Percentiles rank a stretch among this genome's conserved stretches.
Conservation (phyloP, 805 yeast species). For the Komagataella mondaviorum region DNA sequence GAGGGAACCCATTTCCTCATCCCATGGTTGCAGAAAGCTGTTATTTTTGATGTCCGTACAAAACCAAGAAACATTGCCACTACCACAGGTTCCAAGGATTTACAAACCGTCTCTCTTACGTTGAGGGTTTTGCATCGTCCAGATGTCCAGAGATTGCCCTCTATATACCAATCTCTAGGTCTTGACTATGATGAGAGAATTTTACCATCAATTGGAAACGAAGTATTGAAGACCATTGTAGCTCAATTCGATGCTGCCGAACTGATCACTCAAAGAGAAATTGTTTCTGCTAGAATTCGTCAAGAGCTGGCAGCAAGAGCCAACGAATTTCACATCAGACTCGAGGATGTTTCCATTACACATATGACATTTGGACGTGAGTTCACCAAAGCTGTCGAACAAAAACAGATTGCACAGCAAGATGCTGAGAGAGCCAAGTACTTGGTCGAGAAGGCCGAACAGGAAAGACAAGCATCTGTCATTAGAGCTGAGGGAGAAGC, state of each 20-base stretch:
- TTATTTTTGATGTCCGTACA: slow-evolving; percentile 88
- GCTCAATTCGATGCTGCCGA: slow-evolving; percentile 96
- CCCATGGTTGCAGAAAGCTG: slow-evolving; percentile 93
- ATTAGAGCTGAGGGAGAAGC: slow-evolving; percentile 99
- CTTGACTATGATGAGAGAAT: slow-evolving; percentile 92
- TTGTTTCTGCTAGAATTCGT: slow-evolving; percentile 80
- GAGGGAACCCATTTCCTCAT: slow-evolving; percentile 94
- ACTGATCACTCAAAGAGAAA: slow-evolving; percentile 92
- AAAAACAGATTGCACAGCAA: slow-evolving; percentile 97
- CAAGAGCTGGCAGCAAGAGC: slow-evolving; percentile 78
- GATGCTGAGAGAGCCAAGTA: slow-evolving; percentile 96
- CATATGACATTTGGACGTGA: slow-evolving; percentile 96
- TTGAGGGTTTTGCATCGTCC: slow-evolving; percentile 91
- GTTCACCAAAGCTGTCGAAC: slow-evolving; percentile 97
- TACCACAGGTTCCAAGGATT: slow-evolving; percentile 92
- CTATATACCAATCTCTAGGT: slow-evolving; percentile 83
- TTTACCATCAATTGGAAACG: slow-evolving; percentile 85
- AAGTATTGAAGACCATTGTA: slow-evolving; percentile 77
- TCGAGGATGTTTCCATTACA: slow-evolving; percentile 95
- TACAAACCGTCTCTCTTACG: slow-evolving; percentile 90
- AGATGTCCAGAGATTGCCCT: slow-evolving; percentile 69
- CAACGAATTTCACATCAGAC: slow-evolving; percentile 72
- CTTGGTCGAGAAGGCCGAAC: slow-evolving; percentile 92
- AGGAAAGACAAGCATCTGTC: slow-evolving; percentile 88
- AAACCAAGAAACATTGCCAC: slow-evolving; percentile 88